phyloP scores from a whole-genome alignment of 2,329 filamentous ascomycete genomes.

The Penicillium sp. region DNA sequence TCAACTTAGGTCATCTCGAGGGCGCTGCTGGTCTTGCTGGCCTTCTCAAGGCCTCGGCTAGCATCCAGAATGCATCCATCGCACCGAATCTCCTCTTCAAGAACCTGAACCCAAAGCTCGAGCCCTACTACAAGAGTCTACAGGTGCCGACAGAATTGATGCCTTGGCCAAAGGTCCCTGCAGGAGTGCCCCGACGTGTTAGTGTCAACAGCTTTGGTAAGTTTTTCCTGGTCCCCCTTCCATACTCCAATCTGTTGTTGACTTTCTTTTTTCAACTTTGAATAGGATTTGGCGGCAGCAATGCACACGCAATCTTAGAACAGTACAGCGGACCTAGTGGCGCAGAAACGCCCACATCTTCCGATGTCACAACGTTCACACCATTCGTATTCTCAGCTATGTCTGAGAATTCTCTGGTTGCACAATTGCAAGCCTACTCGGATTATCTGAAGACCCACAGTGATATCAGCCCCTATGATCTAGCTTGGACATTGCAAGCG shows the following conservation, averaged over 20 bases:
- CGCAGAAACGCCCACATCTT: too few relatives aligned
- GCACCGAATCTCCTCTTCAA: slow-evolving; percentile 25
- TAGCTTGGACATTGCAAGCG: slow-evolving; percentile 52
- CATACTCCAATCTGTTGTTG: too few relatives aligned
- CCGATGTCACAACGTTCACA: neutral
- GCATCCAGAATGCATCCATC: slow-evolving; percentile 32
- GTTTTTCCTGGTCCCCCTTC: too few relatives aligned
- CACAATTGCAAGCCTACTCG: neutral
- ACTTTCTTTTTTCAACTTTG: too few relatives aligned
- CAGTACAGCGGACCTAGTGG: neutral
- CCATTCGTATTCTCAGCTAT: slow-evolving; percentile 8
- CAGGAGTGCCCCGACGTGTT: slow-evolving; percentile 19
- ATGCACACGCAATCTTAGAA: slow-evolving; percentile 29
- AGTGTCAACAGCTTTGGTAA: slow-evolving; percentile 35
- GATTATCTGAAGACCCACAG: slow-evolving; percentile 51
- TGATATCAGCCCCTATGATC: slow-evolving; percentile 46
- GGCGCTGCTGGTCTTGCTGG: slow-evolving; percentile 22
- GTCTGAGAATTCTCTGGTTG: neutral
- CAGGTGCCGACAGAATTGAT: slow-evolving; percentile 16
- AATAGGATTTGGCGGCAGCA: slow-evolving; percentile 38
- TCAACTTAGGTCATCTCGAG: slow-evolving; percentile 34
- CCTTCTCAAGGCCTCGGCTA: slow-evolving; percentile 26
- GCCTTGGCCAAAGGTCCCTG: slow-evolving; percentile 27
- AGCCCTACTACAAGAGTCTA: slow-evolving; percentile 23
- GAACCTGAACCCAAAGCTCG: slow-evolving; percentile 22